A percentile compares a stretch with the other conserved stretches of the same genome.
Conservation (phyloP, 2,329 filamentous ascomycete genomes). For the Magnaporthales sp. region DNA sequence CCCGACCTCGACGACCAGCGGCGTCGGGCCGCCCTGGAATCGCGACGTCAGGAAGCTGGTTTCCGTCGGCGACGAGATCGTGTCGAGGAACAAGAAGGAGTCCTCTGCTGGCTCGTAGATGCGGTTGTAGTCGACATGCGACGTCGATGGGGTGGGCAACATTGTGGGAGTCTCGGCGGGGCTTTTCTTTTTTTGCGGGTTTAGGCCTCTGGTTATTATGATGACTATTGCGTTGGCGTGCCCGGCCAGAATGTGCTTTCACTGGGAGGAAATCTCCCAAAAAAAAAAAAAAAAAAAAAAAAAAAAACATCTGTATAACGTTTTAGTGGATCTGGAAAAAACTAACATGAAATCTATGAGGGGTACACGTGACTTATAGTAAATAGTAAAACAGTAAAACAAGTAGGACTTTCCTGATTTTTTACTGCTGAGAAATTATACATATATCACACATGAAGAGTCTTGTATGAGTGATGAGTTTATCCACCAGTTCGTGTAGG, state of each 20-base stretch:
- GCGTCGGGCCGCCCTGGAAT: slow-evolving; percentile 42
- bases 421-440: neutral
- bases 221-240: neutral
- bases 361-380: neutral
- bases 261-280: neutral
- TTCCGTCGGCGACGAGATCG: slow-evolving; percentile 66
- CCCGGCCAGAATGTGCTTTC: neutral
- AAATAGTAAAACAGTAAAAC: neutral
- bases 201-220: neutral
- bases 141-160: slow-evolving; percentile 90
- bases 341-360: neutral
- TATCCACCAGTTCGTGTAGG: neutral
- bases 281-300: too few relatives aligned
- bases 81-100: slow-evolving; percentile 89
- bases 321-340: neutral
- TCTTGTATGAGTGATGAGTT: neutral
- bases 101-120: slow-evolving; percentile 96
- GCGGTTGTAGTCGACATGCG: slow-evolving; percentile 78
- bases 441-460: neutral
- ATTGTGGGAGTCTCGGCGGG: slow-evolving; percentile 33
- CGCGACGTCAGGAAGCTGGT: slow-evolving; percentile 55
- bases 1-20: slow-evolving; percentile 76
- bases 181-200: neutral
- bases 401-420: too few relatives aligned
- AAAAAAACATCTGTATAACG: neutral